Conservation (phyloP, 805 yeast species). For the Debaryomyces castellii region DNA sequence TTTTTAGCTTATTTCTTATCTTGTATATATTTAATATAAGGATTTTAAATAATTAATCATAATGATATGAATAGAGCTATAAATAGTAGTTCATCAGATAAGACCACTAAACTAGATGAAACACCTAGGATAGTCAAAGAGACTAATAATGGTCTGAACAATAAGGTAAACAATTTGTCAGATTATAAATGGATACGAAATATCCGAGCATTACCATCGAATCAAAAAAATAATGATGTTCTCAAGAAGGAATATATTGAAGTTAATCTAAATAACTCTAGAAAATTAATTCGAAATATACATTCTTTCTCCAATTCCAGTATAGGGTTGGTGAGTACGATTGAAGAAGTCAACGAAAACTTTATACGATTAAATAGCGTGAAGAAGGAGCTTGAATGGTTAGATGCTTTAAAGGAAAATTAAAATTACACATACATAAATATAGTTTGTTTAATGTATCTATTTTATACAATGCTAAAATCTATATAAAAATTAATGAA, state of each 20-base stretch:
- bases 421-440: not conserved
- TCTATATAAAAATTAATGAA: too few relatives aligned
- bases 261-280: constrained; percentile 36
- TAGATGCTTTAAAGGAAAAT: constrained; percentile 4
- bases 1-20: not conserved
- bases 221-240: constrained; percentile 29
- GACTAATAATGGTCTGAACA: not conserved
- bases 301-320: constrained; percentile 11
- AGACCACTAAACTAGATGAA: not conserved
- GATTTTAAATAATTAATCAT: too few relatives aligned
- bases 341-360: constrained; percentile 14
- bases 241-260: constrained; percentile 36
- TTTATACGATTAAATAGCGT: constrained; percentile 18
- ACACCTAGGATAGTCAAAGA: too few relatives aligned
- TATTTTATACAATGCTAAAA: not conserved
- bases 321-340: not conserved
- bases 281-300: constrained; percentile 28
- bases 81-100: not conserved
- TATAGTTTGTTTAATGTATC: not conserved
- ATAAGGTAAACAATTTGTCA: not conserved
- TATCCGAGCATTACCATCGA: constrained; percentile 34
- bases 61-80: not conserved
- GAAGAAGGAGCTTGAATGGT: constrained; percentile 24
- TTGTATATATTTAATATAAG: not conserved
- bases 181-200: constrained; percentile 22